phyloP scores from a whole-genome alignment of 495 filamentous ascomycete species.

The Penicillium argentinense region DNA sequence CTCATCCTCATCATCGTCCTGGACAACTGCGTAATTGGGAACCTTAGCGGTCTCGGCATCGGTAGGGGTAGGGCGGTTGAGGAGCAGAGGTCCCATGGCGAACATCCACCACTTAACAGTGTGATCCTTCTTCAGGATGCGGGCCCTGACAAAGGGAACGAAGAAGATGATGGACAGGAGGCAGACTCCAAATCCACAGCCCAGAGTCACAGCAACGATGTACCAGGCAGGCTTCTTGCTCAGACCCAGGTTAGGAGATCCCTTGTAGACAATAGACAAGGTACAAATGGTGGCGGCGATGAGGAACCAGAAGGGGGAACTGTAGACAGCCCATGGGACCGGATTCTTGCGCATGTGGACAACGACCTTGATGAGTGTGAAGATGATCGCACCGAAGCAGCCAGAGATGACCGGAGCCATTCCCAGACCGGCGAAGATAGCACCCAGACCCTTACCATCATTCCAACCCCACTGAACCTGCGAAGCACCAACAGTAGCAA shows the following conservation, averaged over 20 bases:
- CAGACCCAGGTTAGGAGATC: constrained; percentile 55
- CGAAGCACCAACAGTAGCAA: constrained; percentile 56
- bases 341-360: constrained; percentile 60
- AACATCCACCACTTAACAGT: constrained; percentile 54
- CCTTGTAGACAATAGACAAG: constrained; percentile 65
- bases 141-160: constrained; percentile 55
- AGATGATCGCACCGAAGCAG: constrained; percentile 56
- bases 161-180: constrained; percentile 58
- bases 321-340: constrained; percentile 56
- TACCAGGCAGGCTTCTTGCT: constrained; percentile 56
- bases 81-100: constrained; percentile 52
- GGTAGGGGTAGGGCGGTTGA: constrained; percentile 42
- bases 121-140: constrained; percentile 55
- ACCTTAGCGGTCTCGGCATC: constrained; percentile 46
- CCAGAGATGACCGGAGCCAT: constrained; percentile 61
- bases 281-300: constrained; percentile 57
- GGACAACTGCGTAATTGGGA: constrained; percentile 54
- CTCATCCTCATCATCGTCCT: constrained; percentile 38
- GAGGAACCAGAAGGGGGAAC: constrained; percentile 59
- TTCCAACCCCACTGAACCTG: constrained; percentile 66
- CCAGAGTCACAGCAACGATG: constrained; percentile 56
- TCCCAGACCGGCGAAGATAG: constrained; percentile 60
- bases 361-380: constrained; percentile 59
- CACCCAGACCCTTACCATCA: constrained; percentile 55
- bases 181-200: constrained; percentile 50